Evolutionary conservation across 2,329 filamentous ascomycete genomes (phyloP).

Genomic region (Bipolaris oryzae): DNA sequence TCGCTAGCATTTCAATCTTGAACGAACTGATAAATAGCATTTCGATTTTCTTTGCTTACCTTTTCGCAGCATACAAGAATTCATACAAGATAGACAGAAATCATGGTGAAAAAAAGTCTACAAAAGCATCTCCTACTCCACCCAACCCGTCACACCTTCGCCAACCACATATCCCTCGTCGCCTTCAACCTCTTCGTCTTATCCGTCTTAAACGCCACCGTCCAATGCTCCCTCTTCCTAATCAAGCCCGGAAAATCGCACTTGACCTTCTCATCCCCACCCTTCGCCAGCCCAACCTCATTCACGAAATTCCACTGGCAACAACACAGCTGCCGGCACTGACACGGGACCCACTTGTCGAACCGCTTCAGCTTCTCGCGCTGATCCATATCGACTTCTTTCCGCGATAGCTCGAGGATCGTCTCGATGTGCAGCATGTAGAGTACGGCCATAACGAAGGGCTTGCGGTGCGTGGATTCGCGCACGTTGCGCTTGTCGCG

Average conservation of each 20-base stretch:
- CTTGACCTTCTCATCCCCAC: not conserved
- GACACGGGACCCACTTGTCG: slow-evolving; percentile 8
- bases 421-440: slow-evolving; percentile 15
- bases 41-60: too few species aligned
- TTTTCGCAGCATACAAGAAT: too few species aligned
- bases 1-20: too few species aligned
- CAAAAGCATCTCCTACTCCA: not conserved
- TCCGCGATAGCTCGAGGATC: not conserved
- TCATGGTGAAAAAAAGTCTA: not conserved
- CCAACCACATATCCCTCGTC: slow-evolving; percentile 7
- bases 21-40: too few species aligned
- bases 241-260: slow-evolving; percentile 6
- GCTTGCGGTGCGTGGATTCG: slow-evolving; percentile 4
- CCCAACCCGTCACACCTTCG: not conserved
- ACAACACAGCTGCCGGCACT: slow-evolving; percentile 4
- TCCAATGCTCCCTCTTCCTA: slow-evolving; percentile 2
- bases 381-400: slow-evolving; percentile 4
- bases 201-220: slow-evolving; percentile 4
- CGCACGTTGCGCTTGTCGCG: slow-evolving; percentile 3
- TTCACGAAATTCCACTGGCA: slow-evolving; percentile 14
- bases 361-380: slow-evolving; percentile 14
- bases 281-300: slow-evolving; percentile 3
- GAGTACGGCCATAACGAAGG: slow-evolving; percentile 10
- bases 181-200: slow-evolving; percentile 6
- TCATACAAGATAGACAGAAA: not conserved